Evolutionary conservation across 768 basidiomycete species (phyloP).

Genomic region (Hemileccinum impolitum): DNA sequence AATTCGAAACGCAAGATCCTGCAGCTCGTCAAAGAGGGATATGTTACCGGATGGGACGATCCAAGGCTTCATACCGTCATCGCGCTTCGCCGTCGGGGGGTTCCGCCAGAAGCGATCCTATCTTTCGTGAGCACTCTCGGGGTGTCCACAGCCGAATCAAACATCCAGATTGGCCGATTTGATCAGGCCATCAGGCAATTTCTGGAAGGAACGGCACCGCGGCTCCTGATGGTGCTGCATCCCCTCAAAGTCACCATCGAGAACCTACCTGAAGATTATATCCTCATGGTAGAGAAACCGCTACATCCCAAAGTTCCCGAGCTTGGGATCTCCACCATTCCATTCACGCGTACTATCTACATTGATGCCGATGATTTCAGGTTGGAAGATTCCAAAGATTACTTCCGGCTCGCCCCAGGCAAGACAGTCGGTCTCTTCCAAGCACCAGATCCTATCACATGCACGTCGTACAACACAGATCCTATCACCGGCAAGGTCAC

Average conservation of each 20-base stretch:
- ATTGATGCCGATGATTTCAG: slow-evolving; percentile 96
- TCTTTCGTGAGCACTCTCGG: slow-evolving; percentile 94
- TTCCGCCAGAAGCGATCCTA: slow-evolving; percentile 94
- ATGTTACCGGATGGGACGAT: slow-evolving; percentile 95
- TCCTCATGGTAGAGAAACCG: slow-evolving; percentile 81
- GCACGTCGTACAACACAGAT: slow-evolving; percentile 83
- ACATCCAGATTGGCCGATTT: slow-evolving; percentile 85
- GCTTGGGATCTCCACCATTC: slow-evolving; percentile 76
- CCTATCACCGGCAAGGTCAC: slow-evolving; percentile 65
- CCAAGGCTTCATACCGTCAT: slow-evolving; percentile 96
- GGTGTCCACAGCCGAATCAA: slow-evolving; percentile 80
- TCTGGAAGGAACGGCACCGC: slow-evolving; percentile 83
- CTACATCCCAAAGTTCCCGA: slow-evolving; percentile 91
- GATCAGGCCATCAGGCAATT: slow-evolving; percentile 87
- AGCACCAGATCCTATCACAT: slow-evolving; percentile 88
- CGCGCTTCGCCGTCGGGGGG: slow-evolving; percentile 89
- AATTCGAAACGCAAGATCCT: slow-evolving; percentile 96
- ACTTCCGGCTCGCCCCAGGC: slow-evolving; percentile 96
- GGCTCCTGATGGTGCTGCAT: slow-evolving; percentile 86
- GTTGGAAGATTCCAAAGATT: slow-evolving; percentile 85
- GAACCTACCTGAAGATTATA: slow-evolving; percentile 85
- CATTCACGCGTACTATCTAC: slow-evolving; percentile 85
- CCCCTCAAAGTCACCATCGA: slow-evolving; percentile 91
- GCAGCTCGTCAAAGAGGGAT: slow-evolving; percentile 77
- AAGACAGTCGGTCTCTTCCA: slow-evolving; percentile 97